A percentile compares a stretch with the other conserved stretches of the same genome.
These are phyloP conservation scores for Leccinum subgranulosum DNA, from an alignment of 768 basidiomycete genomes.

Conservation along the genomic window DNA sequence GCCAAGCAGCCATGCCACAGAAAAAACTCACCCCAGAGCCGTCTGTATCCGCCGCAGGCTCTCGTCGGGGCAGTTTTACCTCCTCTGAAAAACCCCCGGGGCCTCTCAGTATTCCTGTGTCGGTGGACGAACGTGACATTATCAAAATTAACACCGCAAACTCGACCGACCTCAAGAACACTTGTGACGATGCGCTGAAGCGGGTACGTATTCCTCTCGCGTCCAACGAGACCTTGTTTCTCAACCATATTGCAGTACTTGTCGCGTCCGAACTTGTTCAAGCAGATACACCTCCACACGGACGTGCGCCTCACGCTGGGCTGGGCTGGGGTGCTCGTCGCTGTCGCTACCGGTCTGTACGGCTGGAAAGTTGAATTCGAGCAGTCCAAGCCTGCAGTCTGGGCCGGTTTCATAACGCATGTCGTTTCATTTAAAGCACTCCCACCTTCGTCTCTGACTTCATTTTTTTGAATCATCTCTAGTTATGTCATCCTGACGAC, in stretches of 20 bases:
- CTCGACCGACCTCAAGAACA: slow-evolving; percentile 59
- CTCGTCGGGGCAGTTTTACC: slow-evolving; percentile 27
- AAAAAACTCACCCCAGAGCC: slow-evolving; percentile 16
- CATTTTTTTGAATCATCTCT: not conserved
- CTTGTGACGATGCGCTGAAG: slow-evolving; percentile 86
- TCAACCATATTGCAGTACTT: slow-evolving; percentile 56
- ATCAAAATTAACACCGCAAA: slow-evolving; percentile 62
- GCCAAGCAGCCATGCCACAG: slow-evolving; percentile 14
- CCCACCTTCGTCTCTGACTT: slow-evolving; percentile 4
- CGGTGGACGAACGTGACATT: slow-evolving; percentile 46
- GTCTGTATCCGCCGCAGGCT: slow-evolving; percentile 8
- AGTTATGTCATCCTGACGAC: slow-evolving; percentile 77
- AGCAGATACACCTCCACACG: slow-evolving; percentile 81
- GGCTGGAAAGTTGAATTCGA: slow-evolving; percentile 90
- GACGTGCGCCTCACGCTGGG: slow-evolving; percentile 86
- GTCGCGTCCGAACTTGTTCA: slow-evolving; percentile 77
- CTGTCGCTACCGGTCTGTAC: slow-evolving; percentile 78
- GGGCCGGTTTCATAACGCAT: slow-evolving; percentile 74
- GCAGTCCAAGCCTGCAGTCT: slow-evolving; percentile 76
- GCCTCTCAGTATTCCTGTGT: slow-evolving; percentile 47
- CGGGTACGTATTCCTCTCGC: slow-evolving; percentile 50
- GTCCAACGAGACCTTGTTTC: not conserved
- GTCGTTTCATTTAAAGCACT: slow-evolving; percentile 31
- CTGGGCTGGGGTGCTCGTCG: slow-evolving; percentile 82
- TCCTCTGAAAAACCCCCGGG: slow-evolving; percentile 45